These are phyloP conservation scores for Kodamaea laetipori DNA, from an alignment of 805 yeast genomes.

Conservation along the genomic window DNA sequence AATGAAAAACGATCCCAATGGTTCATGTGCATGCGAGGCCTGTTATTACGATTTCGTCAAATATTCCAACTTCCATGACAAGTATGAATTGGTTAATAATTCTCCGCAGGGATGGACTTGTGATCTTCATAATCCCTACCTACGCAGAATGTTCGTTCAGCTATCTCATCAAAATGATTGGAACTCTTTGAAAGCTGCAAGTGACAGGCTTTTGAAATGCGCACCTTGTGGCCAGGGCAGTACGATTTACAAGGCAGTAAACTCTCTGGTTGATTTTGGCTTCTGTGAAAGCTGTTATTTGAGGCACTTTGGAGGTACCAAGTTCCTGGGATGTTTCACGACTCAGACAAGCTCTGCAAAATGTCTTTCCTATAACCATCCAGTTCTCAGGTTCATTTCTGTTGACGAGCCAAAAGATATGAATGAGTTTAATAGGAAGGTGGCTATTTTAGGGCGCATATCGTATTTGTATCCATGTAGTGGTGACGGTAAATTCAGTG, in stretches of 20 bases:
- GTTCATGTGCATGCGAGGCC: neutral
- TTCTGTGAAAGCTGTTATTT: conserved; percentile 1
- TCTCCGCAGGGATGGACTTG: conserved; percentile 1
- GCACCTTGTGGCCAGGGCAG: neutral
- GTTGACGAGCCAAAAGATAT: neutral
- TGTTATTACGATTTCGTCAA: conserved; percentile 3
- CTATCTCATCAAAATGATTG: neutral
- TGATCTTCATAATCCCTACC: neutral
- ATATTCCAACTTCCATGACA: conserved; percentile 2
- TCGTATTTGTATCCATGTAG: neutral
- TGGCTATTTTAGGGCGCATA: neutral
- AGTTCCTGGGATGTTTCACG: neutral
- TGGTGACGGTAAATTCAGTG: conserved; percentile 1
- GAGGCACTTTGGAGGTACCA: neutral
- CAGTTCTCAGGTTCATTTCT: neutral
- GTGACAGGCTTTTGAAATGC: neutral
- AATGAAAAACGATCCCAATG: neutral
- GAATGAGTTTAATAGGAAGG: neutral
- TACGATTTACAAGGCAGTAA: neutral
- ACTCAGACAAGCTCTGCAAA: neutral
- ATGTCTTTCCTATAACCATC: conserved; percentile 1
- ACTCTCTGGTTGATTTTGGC: neutral
- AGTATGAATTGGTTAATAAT: neutral
- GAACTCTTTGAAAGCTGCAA: neutral
- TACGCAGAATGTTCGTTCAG: neutral